Conservation (phyloP, 768 basidiomycete genomes). For the Tylopilus intermedius region DNA sequence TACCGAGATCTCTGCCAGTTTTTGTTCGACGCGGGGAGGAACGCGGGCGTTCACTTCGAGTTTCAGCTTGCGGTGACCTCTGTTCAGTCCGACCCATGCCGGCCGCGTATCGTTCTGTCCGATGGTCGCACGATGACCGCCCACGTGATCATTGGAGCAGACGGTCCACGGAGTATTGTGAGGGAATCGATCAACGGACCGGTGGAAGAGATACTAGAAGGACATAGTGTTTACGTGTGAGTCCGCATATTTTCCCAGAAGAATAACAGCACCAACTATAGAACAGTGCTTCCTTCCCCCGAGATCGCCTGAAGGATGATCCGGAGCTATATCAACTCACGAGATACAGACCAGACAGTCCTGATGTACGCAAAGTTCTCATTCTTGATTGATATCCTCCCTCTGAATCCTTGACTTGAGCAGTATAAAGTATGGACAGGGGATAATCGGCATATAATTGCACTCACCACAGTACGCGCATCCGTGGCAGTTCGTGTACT, state of each 20-base stretch:
- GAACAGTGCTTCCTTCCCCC: constrained; percentile 40
- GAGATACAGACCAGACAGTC: constrained; percentile 16
- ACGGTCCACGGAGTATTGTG: constrained; percentile 49
- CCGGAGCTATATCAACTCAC: constrained; percentile 36
- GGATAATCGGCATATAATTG: constrained; percentile 21
- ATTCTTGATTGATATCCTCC: not conserved
- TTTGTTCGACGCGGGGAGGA: constrained; percentile 43
- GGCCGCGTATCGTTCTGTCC: constrained; percentile 32
- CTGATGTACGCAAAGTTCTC: constrained; percentile 15
- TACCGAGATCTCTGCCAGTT: constrained; percentile 51
- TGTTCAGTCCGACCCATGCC: constrained; percentile 29
- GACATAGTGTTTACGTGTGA: constrained; percentile 44
- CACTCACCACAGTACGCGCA: constrained; percentile 21
- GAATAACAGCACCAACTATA: not conserved
- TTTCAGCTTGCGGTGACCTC: constrained; percentile 38
- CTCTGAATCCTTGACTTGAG: not conserved
- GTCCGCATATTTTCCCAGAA: constrained; percentile 16
- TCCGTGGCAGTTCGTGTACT: not conserved
- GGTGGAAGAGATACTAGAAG: constrained; percentile 24
- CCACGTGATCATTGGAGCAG: constrained; percentile 60
- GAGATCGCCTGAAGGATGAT: constrained; percentile 40
- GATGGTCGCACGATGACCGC: constrained; percentile 43
- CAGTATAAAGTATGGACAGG: constrained; percentile 28
- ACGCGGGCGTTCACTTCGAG: constrained; percentile 47
- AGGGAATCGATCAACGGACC: constrained; percentile 33